A percentile compares a stretch with the other conserved stretches of the same genome.
Evolutionary conservation across 2,329 filamentous ascomycete species (phyloP).

Genomic region (Magnaporthiopsis rhizophila): DNA sequence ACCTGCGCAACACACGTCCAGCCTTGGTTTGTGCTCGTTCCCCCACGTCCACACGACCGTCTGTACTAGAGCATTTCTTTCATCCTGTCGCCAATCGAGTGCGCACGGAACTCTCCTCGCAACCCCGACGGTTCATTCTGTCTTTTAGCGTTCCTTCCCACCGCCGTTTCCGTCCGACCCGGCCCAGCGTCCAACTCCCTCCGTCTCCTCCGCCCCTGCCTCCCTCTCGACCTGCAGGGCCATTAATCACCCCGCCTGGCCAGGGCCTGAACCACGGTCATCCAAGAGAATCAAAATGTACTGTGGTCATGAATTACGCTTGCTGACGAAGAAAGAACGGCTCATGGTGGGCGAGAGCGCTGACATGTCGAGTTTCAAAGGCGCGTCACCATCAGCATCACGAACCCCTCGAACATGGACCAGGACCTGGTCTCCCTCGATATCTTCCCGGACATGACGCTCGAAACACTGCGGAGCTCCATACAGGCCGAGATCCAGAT

Average conservation of each 20-base stretch:
- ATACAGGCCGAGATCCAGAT: constrained; percentile 78
- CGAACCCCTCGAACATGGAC: constrained; percentile 60
- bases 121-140: neutral
- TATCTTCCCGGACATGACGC: constrained; percentile 71
- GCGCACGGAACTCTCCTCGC: no score
- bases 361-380: constrained; percentile 41
- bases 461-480: constrained; percentile 79
- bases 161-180: neutral
- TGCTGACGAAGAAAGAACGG: neutral
- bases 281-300: neutral
- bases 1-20: neutral
- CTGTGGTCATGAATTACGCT: neutral
- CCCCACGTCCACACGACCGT: neutral
- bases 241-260: neutral
- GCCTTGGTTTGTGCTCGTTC: neutral
- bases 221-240: neutral
- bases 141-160: neutral
- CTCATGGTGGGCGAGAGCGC: neutral
- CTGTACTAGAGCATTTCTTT: neutral
- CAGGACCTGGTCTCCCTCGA: constrained; percentile 75
- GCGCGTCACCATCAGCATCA: constrained; percentile 82
- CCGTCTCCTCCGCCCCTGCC: neutral
- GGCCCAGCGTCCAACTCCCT: neutral
- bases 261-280: neutral
- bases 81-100: neutral